Percentiles rank a stretch among this genome's conserved stretches.
Conservation (phyloP, 768 basidiomycete species). For the Auricularia sp. region DNA sequence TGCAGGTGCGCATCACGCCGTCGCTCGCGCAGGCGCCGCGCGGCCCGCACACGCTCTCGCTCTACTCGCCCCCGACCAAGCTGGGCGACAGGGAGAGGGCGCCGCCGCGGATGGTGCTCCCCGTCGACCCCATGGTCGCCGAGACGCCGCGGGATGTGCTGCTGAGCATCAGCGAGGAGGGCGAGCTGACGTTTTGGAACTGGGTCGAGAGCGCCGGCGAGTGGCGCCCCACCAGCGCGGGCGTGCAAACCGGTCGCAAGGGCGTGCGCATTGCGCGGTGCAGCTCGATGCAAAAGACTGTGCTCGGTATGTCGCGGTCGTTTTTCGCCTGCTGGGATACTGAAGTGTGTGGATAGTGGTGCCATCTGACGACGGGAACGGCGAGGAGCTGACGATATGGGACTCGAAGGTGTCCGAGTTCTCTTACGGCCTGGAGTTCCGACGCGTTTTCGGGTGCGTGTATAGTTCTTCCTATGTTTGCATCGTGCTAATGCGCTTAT, state of each 20-base stretch:
- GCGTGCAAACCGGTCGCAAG: conserved; percentile 59
- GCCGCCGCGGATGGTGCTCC: conserved; percentile 42
- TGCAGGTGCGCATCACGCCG: conserved; percentile 40
- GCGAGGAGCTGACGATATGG: conserved; percentile 88
- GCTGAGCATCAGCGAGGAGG: conserved; percentile 64
- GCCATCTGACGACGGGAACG: conserved; percentile 31
- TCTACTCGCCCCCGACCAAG: conserved; percentile 42
- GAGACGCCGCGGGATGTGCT: conserved; percentile 60
- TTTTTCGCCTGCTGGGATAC: conserved; percentile 5
- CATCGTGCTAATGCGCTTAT: neutral
- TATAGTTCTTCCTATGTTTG: neutral
- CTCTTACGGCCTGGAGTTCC: conserved; percentile 78
- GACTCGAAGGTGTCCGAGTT: conserved; percentile 93
- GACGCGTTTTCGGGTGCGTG: conserved; percentile 47
- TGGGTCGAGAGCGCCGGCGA: conserved; percentile 8
- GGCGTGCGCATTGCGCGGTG: conserved; percentile 66
- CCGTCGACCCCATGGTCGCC: conserved; percentile 84
- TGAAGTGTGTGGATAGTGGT: conserved; percentile 39
- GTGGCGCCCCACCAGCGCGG: conserved; percentile 60
- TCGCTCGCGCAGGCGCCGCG: conserved; percentile 8
- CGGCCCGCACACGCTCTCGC: conserved; percentile 29
- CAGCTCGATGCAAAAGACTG: conserved; percentile 88
- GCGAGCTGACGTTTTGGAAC: conserved; percentile 81
- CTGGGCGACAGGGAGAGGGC: conserved; percentile 27
- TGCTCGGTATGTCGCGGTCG: conserved; percentile 47